Conservation (phyloP, 257 asterid genomes). For the Nicotiana knightiana region DNA sequence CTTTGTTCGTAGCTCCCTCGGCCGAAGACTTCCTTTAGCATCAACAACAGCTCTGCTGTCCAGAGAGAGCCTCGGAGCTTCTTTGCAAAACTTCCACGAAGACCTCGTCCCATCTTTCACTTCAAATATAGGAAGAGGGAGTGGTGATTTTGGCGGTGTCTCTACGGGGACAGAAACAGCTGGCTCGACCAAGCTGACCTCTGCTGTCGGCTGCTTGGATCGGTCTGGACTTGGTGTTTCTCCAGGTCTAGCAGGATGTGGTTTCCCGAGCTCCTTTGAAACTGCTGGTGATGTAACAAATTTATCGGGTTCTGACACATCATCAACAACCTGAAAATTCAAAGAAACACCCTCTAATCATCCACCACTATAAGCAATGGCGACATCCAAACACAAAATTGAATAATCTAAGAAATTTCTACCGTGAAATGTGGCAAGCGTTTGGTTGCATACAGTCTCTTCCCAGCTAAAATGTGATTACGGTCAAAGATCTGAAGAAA, state of each 20-base stretch:
- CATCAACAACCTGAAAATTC: slow-evolving; percentile 37
- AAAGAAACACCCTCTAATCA: not conserved
- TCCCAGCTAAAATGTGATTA: slow-evolving; percentile 55
- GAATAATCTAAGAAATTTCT: not conserved
- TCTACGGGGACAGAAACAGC: not conserved
- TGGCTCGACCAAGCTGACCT: slow-evolving; percentile 27
- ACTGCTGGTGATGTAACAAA: slow-evolving; percentile 36
- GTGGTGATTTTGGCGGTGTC: slow-evolving; percentile 51
- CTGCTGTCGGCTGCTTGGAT: slow-evolving; percentile 4
- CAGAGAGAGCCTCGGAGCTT: slow-evolving; percentile 81
- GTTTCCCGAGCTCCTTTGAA: slow-evolving; percentile 34
- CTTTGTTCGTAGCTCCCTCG: slow-evolving; percentile 59
- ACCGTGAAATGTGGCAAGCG: slow-evolving; percentile 60
- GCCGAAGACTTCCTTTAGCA: slow-evolving; percentile 80
- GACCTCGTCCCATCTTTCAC: slow-evolving; percentile 53
- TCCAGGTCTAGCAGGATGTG: slow-evolving; percentile 2
- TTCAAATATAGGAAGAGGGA: slow-evolving; percentile 42
- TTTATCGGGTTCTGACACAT: slow-evolving; percentile 45
- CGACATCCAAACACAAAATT: not conserved
- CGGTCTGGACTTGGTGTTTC: slow-evolving; percentile 26
- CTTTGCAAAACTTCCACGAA: slow-evolving; percentile 76
- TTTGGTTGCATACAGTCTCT: slow-evolving; percentile 44
- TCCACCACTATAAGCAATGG: not conserved
- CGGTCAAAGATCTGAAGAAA: slow-evolving; percentile 78
- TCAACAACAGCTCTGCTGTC: slow-evolving; percentile 95